Conservation (phyloP, 441 rosid genomes). For the Theobroma grandiflorum region DNA sequence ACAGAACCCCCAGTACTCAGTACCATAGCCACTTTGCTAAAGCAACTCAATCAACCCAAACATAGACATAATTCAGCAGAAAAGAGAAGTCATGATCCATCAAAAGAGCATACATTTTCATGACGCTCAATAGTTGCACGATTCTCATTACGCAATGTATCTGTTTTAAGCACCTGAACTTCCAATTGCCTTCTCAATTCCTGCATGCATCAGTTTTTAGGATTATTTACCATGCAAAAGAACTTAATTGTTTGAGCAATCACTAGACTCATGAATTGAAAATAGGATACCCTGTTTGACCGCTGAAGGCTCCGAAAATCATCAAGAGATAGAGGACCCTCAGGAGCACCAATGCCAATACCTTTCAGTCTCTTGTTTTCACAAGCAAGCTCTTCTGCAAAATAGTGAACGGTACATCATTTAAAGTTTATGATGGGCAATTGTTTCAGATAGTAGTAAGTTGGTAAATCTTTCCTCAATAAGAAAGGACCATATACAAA, state of each 20-base stretch:
- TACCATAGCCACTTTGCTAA: constrained; percentile 12
- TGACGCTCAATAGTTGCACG: constrained; percentile 62
- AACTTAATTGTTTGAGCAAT: constrained; percentile 21
- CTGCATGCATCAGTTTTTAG: constrained; percentile 46
- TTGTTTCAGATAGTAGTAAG: not conserved
- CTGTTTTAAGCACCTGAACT: constrained; percentile 75
- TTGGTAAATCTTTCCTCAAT: constrained; percentile 8
- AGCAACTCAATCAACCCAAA: constrained; percentile 25
- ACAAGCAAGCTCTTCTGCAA: constrained; percentile 62
- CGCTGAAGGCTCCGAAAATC: constrained; percentile 98
- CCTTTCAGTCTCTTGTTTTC: constrained; percentile 87
- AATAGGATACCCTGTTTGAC: constrained; percentile 71
- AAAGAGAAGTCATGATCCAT: constrained; percentile 13
- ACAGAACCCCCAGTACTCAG: constrained; percentile 19
- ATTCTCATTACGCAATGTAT: constrained; percentile 66
- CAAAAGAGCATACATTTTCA: constrained; percentile 61
- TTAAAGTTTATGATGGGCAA: not conserved
- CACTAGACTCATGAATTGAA: constrained; percentile 22
- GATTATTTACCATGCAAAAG: not conserved
- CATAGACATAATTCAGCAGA: not conserved
- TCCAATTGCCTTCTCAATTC: constrained; percentile 94
- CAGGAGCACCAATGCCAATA: constrained; percentile 91
- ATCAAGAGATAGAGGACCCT: constrained; percentile 94
- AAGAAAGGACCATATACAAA: not conserved
- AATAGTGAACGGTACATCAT: constrained; percentile 21